Evolutionary conservation across 2,329 filamentous ascomycete genomes (phyloP), one percentile per base, ranked within the genome.

Genomic region (Neurospora crassa): DNA sequence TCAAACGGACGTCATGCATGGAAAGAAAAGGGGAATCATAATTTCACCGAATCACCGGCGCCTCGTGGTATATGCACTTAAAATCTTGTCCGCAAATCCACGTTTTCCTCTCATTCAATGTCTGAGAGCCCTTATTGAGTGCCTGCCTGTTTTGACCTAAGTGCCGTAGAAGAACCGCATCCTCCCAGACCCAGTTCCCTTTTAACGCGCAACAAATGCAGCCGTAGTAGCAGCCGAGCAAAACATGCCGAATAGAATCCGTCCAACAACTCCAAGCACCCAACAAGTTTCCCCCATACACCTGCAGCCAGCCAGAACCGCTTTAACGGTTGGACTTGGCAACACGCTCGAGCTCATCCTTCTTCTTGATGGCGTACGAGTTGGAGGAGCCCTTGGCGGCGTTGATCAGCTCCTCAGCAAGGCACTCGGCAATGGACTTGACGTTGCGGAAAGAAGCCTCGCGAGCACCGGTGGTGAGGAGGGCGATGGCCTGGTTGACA

Each of bases 351-450:
- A 99, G 87, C 92, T 99, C 96, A 86, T 99, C 96, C 95, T 99
- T 99, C 94, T 99, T 99, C 94, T 99, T 99, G 91, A 99, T 99
- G 82, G 96, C 96, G 85, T 98, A 99, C 79, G 94, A 97, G 94
- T 99, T 99, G 88, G 92, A 96, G 91, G 92, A 96, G 83, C 96
- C 96, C 93, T 99, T 99, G 85, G 96, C 96, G 84, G 96, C 96
- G 90, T 99, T 99, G 92, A 99, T 98, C 84, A 99, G 90, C 91
- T 99, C 96, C 88, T 99, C 96, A 83, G 96, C 96, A 81, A 99
- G 88, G 89, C 96, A 98, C 90, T 99, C 96, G 81, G 96, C 94
- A 84, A 99, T 96, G 83, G 92, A 94, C 94, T 99, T 99, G 90
- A 99, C 92, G 90, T 99, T 99, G 86, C 96, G 92, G 95, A 99